Base-by-base conservation (phyloP, 352 stramenopile genomes). In the Phytophthora sojae region DNA sequence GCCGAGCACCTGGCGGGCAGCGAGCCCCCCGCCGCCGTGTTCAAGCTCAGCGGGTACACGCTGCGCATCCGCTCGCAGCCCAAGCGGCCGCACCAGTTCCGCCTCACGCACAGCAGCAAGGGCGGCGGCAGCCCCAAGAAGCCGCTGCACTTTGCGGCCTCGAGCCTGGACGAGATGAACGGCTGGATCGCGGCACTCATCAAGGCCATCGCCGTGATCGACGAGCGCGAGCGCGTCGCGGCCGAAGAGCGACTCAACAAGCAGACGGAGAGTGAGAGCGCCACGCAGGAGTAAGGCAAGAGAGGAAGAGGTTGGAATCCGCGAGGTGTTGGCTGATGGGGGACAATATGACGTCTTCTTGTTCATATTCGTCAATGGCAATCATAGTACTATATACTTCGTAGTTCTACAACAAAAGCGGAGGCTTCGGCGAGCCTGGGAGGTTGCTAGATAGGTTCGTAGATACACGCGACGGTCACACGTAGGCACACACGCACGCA, bases 101-200 rank as follows among this genome's bases (percentile, higher is more conserved):
- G 75, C 12, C 69, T 88, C 44, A 67, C 77, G 37, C 83, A 93
- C 63, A 74, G 67, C 42, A 85, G 64, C 39, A 72, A 69, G 30
- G 61, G 56, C 11, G 61, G 63, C 12, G 52, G 57, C 14, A 76
- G 69, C 39, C 69, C 69, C 35, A 91, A 90, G 75, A 90, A 89
- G 57, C 64, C 71, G 11, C 57, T 93, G 26, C 83, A 89, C 25
- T 85, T 93, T 49, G 81, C 83, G 0, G 85, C 82, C 6, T 71
- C 52, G 8, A 84, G 74, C 35, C 81, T 93, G n/a, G 81, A 88
- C 8, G 83, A 89, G 52, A 88, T 93, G 82, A 91, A 91, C 62
- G 72, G 69, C 3, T 93, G 83, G 85, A 89, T 93, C 61, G 75
- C 71, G 0, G 73, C 77, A 12, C 56, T 93, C 15, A 81, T 85